These are phyloP conservation scores for Wickerhamomyces subpelliculosus DNA, from an alignment of 805 yeast species.

Conservation along the genomic window DNA sequence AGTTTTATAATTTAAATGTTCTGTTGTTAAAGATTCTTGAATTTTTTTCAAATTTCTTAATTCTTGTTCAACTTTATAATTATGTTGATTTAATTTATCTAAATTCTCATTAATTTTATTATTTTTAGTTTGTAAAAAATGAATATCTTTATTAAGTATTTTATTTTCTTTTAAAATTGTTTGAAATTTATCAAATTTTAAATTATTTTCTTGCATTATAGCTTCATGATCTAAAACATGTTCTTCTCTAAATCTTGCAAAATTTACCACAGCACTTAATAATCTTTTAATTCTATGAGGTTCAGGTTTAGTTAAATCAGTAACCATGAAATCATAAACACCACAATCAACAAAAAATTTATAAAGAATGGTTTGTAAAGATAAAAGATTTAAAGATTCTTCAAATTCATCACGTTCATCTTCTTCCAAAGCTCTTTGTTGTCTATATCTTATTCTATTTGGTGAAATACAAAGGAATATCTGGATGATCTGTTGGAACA, in stretches of 20 bases:
- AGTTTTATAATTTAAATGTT: conserved; percentile 56
- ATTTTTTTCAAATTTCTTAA: conserved; percentile 50
- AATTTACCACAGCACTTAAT: conserved; percentile 78
- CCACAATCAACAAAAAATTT: conserved; percentile 68
- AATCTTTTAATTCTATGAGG: conserved; percentile 53
- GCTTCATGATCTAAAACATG: conserved; percentile 64
- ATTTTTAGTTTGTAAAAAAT: conserved; percentile 26
- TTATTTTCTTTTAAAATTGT: conserved; percentile 35
- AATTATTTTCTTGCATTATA: conserved; percentile 47
- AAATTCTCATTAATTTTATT: conserved; percentile 24
- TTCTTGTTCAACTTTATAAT: conserved; percentile 52
- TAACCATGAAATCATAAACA: conserved; percentile 64
- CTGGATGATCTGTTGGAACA: conserved; percentile 57
- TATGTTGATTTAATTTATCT: conserved; percentile 40
- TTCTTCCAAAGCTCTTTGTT: conserved; percentile 9
- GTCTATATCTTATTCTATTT: conserved; percentile 18
- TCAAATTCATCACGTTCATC: conserved; percentile 25
- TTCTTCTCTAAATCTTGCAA: conserved; percentile 77
- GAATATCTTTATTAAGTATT: conserved; percentile 27
- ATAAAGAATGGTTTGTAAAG: conserved; percentile 52
- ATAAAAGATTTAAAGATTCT: conserved; percentile 42
- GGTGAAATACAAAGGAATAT: conserved; percentile 48
- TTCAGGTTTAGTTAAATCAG: conserved; percentile 78
- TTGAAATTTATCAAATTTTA: conserved; percentile 38
- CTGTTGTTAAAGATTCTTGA: conserved; percentile 56